These are phyloP conservation scores for Penicillium sp. DNA, from an alignment of 2,329 filamentous ascomycete species.

Conservation along the genomic window DNA sequence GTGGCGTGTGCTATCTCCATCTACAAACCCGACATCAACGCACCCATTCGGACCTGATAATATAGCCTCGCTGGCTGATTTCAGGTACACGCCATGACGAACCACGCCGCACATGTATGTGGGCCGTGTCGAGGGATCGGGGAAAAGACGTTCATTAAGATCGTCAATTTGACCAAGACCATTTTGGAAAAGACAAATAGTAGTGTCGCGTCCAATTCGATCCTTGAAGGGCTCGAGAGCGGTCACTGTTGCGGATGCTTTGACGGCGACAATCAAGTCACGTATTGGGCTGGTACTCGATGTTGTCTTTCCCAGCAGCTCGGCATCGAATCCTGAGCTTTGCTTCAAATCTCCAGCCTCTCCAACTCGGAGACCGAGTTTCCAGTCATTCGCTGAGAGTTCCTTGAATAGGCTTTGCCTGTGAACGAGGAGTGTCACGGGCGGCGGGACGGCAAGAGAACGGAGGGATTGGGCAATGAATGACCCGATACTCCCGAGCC, in stretches of 20 bases:
- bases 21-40: constrained; percentile 13
- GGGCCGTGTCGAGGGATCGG: constrained; percentile 5
- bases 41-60: constrained; percentile 12
- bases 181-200: constrained; percentile 19
- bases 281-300: constrained; percentile 9
- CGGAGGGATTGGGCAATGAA: constrained; percentile 22
- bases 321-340: constrained; percentile 6
- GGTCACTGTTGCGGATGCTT: constrained; percentile 17
- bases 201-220: constrained; percentile 15
- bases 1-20: not conserved
- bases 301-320: constrained; percentile 3
- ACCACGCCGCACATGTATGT: constrained; percentile 18
- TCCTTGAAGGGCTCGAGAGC: constrained; percentile 15
- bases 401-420: constrained; percentile 18
- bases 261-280: constrained; percentile 18
- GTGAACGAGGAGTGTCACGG: constrained; percentile 21
- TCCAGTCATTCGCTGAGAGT: constrained; percentile 12
- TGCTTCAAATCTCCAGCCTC: constrained; percentile 10
- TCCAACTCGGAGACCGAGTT: constrained; percentile 12
- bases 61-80: constrained; percentile 13
- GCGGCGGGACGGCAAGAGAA: constrained; percentile 15
- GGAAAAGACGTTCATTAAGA: constrained; percentile 11
- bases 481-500: constrained; percentile 23
- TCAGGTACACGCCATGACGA: constrained; percentile 17
- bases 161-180: constrained; percentile 18